Base-by-base conservation (phyloP, 345 rosid species). In the Tarenaya hassleriana region DNA sequence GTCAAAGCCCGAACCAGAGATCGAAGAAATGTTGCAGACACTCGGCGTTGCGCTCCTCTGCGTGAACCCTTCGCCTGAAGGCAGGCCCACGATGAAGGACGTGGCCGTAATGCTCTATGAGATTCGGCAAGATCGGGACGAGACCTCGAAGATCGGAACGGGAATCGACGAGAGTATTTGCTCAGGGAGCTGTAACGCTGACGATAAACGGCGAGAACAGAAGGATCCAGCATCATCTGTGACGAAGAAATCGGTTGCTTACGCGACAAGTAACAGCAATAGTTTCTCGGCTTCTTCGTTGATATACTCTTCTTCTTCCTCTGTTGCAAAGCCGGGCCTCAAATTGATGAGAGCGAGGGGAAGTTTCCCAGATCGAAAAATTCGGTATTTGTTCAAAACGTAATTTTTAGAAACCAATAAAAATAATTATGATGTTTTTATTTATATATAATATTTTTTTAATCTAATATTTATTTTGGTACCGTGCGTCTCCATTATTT, bases 1-100 rank as follows among this genome's bases (percentile, higher is more conserved):
- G 29, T 52, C 73, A 3, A 64, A 83, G 39, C 86, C 86, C 35
- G 79, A 65, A 40, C 34, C 73, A 0, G 86, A 81, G 55, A 73
- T 71, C 0, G 81, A 81, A 60, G 88, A 84, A 62, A 81, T 81
- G 79, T 33, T 79, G 55, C 86, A 81, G 61, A 75, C 79, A 0
- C 16, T 84, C 38, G 94, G 88, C 7, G 84, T 81, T 24, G 86
- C 88, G 15, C 70, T 81, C 68, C 79, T 84, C 21, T 79, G 94
- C 12, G 79, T 79, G 8, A 77, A 73, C 34, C 70, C 84, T 6
- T 29, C 62, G 43, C 84, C 86, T 3, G 76, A 72, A 39, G 88
- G 81, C 41, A 69, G 94, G 40, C 88, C 94, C 0, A 75, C 80
- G 1, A 80, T 80, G 88, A 84, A 80, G 66, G 92, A 84, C 34